Percentiles rank a stretch among this genome's conserved stretches.
Conservation (phyloP, 441 rosid genomes). For the Croton laevigatus region DNA sequence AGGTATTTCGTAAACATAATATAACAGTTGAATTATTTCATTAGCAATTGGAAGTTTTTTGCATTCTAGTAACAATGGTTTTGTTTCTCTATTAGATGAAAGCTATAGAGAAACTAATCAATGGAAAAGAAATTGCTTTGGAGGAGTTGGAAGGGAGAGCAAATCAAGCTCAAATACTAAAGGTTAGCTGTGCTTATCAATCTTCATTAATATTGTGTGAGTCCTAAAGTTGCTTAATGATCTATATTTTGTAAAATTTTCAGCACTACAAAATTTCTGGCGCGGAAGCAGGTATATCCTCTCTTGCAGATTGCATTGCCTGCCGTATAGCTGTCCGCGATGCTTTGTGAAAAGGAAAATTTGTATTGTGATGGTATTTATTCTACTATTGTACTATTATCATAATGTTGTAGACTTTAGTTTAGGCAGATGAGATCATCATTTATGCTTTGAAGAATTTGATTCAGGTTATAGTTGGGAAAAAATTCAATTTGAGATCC, state of each 20-base stretch:
- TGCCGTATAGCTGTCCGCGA: slow-evolving; percentile 85
- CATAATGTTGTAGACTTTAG: neutral
- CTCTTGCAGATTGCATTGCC: slow-evolving; percentile 72
- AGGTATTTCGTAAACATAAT: slow-evolving; percentile 15
- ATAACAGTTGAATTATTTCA: neutral
- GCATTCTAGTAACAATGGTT: neutral
- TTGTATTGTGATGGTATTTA: neutral
- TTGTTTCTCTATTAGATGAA: slow-evolving; percentile 46
- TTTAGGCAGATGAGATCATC: neutral
- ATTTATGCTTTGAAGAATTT: neutral
- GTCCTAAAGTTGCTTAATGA: neutral
- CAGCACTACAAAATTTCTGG: slow-evolving; percentile 84
- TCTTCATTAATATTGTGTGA: neutral
- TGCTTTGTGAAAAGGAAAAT: slow-evolving; percentile 48
- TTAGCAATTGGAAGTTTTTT: neutral
- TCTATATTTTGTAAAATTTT: slow-evolving; percentile 12
- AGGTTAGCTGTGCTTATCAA: slow-evolving; percentile 12
- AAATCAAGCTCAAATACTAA: slow-evolving; percentile 66
- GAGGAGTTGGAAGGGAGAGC: slow-evolving; percentile 66
- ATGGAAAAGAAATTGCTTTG: slow-evolving; percentile 65
- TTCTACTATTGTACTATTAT: neutral
- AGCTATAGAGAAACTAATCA: slow-evolving; percentile 49
- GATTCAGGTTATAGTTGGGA: neutral
- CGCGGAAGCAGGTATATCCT: slow-evolving; percentile 59
- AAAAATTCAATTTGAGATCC: neutral